Base-by-base conservation (phyloP, 1,139 yeast genomes). In the Yarrowia galli region DNA sequence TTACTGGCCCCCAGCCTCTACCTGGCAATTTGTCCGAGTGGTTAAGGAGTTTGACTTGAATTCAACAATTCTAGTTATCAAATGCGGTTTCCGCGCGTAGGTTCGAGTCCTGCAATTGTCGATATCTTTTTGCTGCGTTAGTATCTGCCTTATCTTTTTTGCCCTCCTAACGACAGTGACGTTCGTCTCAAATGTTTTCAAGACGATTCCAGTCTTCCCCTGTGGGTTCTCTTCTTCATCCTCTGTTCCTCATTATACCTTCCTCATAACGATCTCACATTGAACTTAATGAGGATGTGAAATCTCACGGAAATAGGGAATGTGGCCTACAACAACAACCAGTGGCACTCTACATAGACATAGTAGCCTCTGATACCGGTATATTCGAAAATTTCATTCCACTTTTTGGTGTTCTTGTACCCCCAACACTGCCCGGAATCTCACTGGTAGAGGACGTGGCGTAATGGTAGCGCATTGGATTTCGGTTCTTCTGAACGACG, bases 1-100 rank as follows among this genome's bases (percentile, higher is more conserved):
- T 35, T 9, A 20, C 35, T 43, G n/a, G 18, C 22, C 4, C 20
- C 42, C 28, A 20, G 8, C 1, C 7, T 13, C 13, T 3, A 23
- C 36, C 32, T 2, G 68, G 60, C 64, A 65, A 43, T 49, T 64
- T 63, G 68, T 66, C 67, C 68, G 65, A 66, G 65, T 56, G 65
- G 68, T 66, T 56, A 66, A 65, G 67, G 67, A 65, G 67, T 65
- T 67, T 67, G 68, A 67, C 67, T 65, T 53, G 67, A 53, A 51
- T 53, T 5, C 6, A 53, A 38, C 22, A n/a, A 54, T 49, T 65
- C 61, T 23, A 22, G 61, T 36, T 53, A 53, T 65, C 67, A 65
- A 65, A 65, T 53, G 67, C 67, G 67, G 64, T 51, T 53, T 56
- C 64, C 67, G 64, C 64, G 65, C 65, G 68, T 56, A 66, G 68